phyloP scores from a whole-genome alignment of 192 early-diverging fungal genomes.

The Coemansia interrupta region DNA sequence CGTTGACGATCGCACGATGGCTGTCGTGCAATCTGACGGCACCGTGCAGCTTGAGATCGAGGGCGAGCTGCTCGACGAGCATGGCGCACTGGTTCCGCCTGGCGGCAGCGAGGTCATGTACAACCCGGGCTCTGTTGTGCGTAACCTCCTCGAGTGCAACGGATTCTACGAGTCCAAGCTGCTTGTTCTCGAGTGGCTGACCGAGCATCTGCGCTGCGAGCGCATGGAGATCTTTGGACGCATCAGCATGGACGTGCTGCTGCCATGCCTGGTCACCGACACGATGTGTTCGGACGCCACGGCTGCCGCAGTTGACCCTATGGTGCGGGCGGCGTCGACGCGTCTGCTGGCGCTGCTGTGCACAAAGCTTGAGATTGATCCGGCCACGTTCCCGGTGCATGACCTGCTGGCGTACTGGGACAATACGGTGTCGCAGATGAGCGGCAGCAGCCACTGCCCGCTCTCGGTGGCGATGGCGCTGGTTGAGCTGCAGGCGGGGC shows the following conservation, averaged over 20 bases:
- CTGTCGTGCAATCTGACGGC: constrained; percentile 28
- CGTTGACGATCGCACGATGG: constrained; percentile 27
- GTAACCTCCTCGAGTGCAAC: constrained; percentile 22
- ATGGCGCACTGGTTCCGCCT: constrained; percentile 11
- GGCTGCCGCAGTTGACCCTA: constrained; percentile 17
- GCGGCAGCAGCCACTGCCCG: constrained; percentile 13
- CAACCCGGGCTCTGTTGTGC: constrained; percentile 26
- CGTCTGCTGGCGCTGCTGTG: constrained; percentile 38
- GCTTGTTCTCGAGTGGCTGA: constrained; percentile 39
- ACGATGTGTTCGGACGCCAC: not conserved
- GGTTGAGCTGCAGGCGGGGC: constrained; percentile 35
- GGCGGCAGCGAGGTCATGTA: constrained; percentile 23
- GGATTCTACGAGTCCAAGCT: constrained; percentile 47
- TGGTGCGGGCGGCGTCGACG: constrained; percentile 25
- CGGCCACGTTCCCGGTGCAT: constrained; percentile 19
- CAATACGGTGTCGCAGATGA: constrained; percentile 18
- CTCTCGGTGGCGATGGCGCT: constrained; percentile 38
- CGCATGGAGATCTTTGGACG: constrained; percentile 34
- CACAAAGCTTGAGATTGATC: constrained; percentile 32
- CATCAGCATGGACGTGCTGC: constrained; percentile 24
- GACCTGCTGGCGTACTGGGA: constrained; percentile 38
- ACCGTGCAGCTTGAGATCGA: constrained; percentile 29
- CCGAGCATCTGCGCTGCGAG: constrained; percentile 22
- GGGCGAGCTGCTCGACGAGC: constrained; percentile 19
- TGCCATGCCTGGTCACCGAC: constrained; percentile 18